Conservation (phyloP, 768 basidiomycete species). For the Obba rivulosa region DNA sequence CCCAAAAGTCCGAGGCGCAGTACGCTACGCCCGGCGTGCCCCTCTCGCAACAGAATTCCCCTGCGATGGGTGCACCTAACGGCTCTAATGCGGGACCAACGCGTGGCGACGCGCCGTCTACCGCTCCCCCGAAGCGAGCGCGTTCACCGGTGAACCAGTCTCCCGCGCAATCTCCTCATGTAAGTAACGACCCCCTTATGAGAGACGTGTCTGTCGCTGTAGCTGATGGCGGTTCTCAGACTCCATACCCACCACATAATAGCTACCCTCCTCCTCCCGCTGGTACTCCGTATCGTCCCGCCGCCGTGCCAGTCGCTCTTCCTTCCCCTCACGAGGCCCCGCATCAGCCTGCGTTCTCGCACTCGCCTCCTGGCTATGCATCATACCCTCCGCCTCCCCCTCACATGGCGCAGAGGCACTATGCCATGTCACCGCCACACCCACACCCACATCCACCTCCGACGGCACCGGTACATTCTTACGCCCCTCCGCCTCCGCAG, state of each 20-base stretch:
- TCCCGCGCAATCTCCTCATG: conserved; percentile 41
- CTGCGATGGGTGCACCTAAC: conserved; percentile 13
- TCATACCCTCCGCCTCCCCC: conserved; percentile 22
- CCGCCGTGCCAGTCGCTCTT: conserved; percentile 18
- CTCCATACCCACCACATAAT: conserved; percentile 27
- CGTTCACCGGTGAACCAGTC: conserved; percentile 22
- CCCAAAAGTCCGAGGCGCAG: conserved; percentile 44
- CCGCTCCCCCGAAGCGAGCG: conserved; percentile 38
- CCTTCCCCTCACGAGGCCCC: conserved; percentile 39
- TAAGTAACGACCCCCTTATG: conserved; percentile 28
- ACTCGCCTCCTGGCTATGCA: conserved; percentile 16
- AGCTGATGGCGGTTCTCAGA: conserved; percentile 16
- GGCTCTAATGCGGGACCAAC: conserved; percentile 13
- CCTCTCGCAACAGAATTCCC: conserved; percentile 15
- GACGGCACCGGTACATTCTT: conserved; percentile 9
- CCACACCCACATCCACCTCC: conserved; percentile 19
- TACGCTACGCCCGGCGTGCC: conserved; percentile 46
- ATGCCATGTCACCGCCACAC: conserved; percentile 11
- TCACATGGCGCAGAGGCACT: conserved; percentile 14
- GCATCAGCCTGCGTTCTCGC: conserved; percentile 33
- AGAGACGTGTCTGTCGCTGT: conserved; percentile 13
- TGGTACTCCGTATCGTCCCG: too few species aligned
- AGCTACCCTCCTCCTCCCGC: too few species aligned
- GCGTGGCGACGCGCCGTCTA: conserved; percentile 21
- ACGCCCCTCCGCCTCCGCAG: conserved; percentile 16